A percentile compares a stretch with the other conserved stretches of the same genome.
These are phyloP conservation scores for Aspergillus quadricinctus DNA, from an alignment of 2,329 filamentous ascomycete species.

Conservation along the genomic window DNA sequence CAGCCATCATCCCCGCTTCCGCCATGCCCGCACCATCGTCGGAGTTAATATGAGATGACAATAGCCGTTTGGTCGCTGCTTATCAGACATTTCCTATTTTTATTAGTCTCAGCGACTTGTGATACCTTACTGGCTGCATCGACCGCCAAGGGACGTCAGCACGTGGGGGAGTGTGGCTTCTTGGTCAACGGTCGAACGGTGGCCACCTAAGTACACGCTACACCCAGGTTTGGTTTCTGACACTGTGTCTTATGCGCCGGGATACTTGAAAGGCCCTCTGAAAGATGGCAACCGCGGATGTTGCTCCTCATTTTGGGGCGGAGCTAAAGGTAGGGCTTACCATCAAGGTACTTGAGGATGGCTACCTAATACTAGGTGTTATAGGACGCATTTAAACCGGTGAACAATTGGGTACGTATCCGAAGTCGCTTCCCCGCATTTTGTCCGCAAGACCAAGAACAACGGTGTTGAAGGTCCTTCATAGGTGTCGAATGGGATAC, in stretches of 20 bases:
- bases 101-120: background rate
- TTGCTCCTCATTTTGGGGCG: slow-evolving; percentile 80
- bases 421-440: slow-evolving; percentile 14
- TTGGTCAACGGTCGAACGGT: background rate
- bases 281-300: slow-evolving; percentile 76
- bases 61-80: background rate
- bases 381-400: slow-evolving; percentile 93
- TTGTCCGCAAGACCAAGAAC: slow-evolving; percentile 4
- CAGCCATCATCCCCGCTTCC: slow-evolving; percentile 26
- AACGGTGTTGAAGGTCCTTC: background rate
- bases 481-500: slow-evolving; percentile 75
- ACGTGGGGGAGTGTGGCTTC: slow-evolving; percentile 1
- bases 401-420: slow-evolving; percentile 73
- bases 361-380: background rate
- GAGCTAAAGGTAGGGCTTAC: slow-evolving; percentile 73
- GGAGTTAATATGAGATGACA: background rate
- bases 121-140: background rate
- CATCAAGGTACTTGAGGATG: slow-evolving; percentile 10
- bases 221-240: background rate
- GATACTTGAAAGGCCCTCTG: slow-evolving; percentile 9
- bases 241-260: slow-evolving; percentile 20
- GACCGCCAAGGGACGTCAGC: background rate
- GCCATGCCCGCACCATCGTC: slow-evolving; percentile 5
- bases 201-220: background rate
- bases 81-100: background rate